These are phyloP conservation scores for Lentinula novae-zelandiae DNA, from an alignment of 1,284 basidiomycete species.

Conservation along the genomic window DNA sequence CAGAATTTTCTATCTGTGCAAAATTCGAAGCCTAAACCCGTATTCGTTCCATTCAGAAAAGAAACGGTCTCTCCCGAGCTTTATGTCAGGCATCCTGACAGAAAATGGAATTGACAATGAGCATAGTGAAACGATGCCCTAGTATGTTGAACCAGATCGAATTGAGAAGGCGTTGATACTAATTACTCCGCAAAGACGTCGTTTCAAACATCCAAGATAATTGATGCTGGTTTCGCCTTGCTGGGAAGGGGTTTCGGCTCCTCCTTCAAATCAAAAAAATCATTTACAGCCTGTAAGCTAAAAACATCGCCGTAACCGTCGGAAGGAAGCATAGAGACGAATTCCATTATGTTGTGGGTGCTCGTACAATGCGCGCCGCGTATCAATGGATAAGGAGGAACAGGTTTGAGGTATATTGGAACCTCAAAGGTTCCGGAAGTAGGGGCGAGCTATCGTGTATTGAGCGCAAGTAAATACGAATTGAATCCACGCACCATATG, in stretches of 20 bases:
- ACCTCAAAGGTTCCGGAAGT: neutral
- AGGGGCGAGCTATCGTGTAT: neutral
- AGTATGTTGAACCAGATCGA: neutral
- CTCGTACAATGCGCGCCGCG: slow-evolving; percentile 39
- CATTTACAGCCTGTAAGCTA: neutral
- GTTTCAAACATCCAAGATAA: neutral
- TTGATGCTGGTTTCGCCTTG: neutral
- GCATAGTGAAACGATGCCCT: neutral
- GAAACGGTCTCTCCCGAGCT: slow-evolving; percentile 56
- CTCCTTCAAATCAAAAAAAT: neutral
- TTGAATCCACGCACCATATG: slow-evolving; percentile 56
- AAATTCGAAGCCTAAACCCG: slow-evolving; percentile 26
- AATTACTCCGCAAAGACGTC: no score
- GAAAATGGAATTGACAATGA: neutral
- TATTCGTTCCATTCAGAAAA: slow-evolving; percentile 53
- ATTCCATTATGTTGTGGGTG: slow-evolving; percentile 57
- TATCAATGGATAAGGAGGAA: slow-evolving; percentile 53
- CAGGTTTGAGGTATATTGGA: slow-evolving; percentile 30
- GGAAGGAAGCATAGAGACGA: slow-evolving; percentile 51
- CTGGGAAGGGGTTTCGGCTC: neutral
- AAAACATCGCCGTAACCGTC: slow-evolving; percentile 32
- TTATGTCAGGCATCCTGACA: slow-evolving; percentile 42
- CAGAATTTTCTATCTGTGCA: slow-evolving; percentile 13
- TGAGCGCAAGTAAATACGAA: neutral
- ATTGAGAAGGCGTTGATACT: neutral